These are phyloP conservation scores for Nakazawaea wyomingensis DNA, from an alignment of 805 yeast genomes.

Conservation along the genomic window DNA sequence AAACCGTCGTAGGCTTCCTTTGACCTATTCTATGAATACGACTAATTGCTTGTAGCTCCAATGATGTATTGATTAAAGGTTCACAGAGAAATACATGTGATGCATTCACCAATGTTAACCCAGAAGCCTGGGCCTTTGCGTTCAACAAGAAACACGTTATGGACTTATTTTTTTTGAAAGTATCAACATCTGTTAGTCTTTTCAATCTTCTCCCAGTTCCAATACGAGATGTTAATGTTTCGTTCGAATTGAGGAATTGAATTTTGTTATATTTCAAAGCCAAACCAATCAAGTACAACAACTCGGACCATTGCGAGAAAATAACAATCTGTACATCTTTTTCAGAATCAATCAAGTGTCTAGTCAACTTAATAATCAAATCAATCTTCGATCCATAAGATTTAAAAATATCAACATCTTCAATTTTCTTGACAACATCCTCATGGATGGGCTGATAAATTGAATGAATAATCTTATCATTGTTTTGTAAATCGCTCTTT, in stretches of 20 bases:
- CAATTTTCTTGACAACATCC: constrained; percentile 38
- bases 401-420: constrained; percentile 34
- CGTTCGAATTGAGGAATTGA: constrained; percentile 47
- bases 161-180: constrained; percentile 52
- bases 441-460: constrained; percentile 43
- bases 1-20: constrained; percentile 70
- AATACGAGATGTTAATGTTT: constrained; percentile 23
- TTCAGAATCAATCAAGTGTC: constrained; percentile 55
- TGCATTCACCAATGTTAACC: constrained; percentile 86
- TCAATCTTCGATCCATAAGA: constrained; percentile 86
- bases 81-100: constrained; percentile 90
- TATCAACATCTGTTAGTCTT: constrained; percentile 38
- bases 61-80: constrained; percentile 81
- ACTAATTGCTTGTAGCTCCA: constrained; percentile 88
- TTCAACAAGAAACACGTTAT: constrained; percentile 84
- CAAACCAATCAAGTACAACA: constrained; percentile 58
- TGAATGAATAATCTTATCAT: constrained; percentile 30
- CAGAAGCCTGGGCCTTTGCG: constrained; percentile 85
- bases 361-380: constrained; percentile 66
- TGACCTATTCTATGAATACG: constrained; percentile 94
- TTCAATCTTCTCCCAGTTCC: constrained; percentile 25
- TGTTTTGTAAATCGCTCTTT: constrained; percentile 16
- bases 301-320: constrained; percentile 85
- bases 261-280: constrained; percentile 62
- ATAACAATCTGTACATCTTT: constrained; percentile 72